Evolutionary conservation across 192 early-diverging fungal genomes (phyloP).

Genomic region (Coemansia sp.): DNA sequence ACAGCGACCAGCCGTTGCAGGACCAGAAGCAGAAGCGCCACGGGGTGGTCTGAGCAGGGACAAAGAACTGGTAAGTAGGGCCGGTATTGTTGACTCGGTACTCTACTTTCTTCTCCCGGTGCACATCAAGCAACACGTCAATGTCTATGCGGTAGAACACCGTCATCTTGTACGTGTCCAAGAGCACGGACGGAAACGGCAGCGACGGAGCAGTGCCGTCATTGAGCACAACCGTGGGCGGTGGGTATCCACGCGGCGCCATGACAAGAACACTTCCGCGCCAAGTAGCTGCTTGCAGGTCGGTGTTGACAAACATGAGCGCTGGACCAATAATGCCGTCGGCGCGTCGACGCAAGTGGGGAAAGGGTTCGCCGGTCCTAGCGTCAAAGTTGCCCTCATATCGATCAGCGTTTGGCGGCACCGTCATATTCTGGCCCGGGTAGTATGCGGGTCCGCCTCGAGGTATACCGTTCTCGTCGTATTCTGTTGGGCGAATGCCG

Average conservation of each 20-base stretch:
- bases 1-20: slow-evolving; percentile 75
- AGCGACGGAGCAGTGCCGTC: slow-evolving; percentile 37
- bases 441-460: slow-evolving; percentile 52
- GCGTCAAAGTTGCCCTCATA: slow-evolving; percentile 60
- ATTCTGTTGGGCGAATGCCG: slow-evolving; percentile 27
- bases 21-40: slow-evolving; percentile 73
- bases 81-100: slow-evolving; percentile 57
- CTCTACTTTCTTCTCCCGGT: slow-evolving; percentile 44
- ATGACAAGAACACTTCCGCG: slow-evolving; percentile 62
- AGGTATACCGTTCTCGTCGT: slow-evolving; percentile 50
- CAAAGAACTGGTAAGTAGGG: slow-evolving; percentile 56
- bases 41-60: slow-evolving; percentile 57
- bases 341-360: slow-evolving; percentile 40
- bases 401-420: slow-evolving; percentile 29
- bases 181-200: slow-evolving; percentile 40
- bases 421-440: slow-evolving; percentile 17
- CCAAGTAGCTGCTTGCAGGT: slow-evolving; percentile 59
- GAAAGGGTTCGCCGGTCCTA: slow-evolving; percentile 45
- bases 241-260: slow-evolving; percentile 26
- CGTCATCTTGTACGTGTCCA: slow-evolving; percentile 64
- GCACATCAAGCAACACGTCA: slow-evolving; percentile 52
- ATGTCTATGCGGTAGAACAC: slow-evolving; percentile 70
- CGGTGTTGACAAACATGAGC: slow-evolving; percentile 61
- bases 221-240: slow-evolving; percentile 48
- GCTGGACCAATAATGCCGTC: slow-evolving; percentile 61